Percentiles rank a stretch among this genome's conserved stretches.
Conservation (phyloP, 2,329 filamentous ascomycete genomes). For the Cryphonectria carpinicola region DNA sequence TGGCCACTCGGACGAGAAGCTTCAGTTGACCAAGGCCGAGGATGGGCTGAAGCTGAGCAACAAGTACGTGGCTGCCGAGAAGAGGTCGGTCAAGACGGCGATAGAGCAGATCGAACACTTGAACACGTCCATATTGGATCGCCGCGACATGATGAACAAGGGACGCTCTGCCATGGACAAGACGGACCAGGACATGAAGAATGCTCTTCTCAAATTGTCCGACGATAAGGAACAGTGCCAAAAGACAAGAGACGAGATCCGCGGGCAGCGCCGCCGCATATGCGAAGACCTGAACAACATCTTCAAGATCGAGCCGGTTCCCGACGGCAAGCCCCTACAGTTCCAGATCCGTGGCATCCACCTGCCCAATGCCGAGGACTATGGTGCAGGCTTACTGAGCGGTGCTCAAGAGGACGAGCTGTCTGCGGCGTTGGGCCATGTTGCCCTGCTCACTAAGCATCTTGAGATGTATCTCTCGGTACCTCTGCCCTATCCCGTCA, state of each 20-base stretch:
- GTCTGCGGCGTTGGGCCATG: conserved; percentile 80
- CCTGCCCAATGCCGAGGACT: conserved; percentile 75
- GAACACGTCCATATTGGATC: conserved; percentile 64
- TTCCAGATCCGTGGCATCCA: conserved; percentile 83
- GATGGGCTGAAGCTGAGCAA: conserved; percentile 53
- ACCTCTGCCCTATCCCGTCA: conserved; percentile 80
- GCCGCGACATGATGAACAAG: conserved; percentile 68
- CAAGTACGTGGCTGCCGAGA: conserved; percentile 65
- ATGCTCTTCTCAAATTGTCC: conserved; percentile 62
- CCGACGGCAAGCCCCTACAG: conserved; percentile 63
- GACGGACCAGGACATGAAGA: conserved; percentile 63
- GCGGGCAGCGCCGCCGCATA: conserved; percentile 84
- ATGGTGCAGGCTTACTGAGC: conserved; percentile 55
- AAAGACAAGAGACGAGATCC: conserved; percentile 67
- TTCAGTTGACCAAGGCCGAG: conserved; percentile 52
- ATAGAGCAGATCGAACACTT: conserved; percentile 70
- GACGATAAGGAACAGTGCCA: conserved; percentile 59
- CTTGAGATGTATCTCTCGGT: conserved; percentile 82
- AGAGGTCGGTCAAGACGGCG: conserved; percentile 65
- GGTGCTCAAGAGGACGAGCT: conserved; percentile 68
- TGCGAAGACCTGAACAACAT: conserved; percentile 80
- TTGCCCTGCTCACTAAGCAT: conserved; percentile 73
- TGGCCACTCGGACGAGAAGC: conserved; percentile 39
- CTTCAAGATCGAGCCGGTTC: conserved; percentile 75
- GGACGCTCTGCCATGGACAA: conserved; percentile 64